Conservation (phyloP, 2,329 filamentous ascomycete genomes). For the Orbilia blumenaviensis region DNA sequence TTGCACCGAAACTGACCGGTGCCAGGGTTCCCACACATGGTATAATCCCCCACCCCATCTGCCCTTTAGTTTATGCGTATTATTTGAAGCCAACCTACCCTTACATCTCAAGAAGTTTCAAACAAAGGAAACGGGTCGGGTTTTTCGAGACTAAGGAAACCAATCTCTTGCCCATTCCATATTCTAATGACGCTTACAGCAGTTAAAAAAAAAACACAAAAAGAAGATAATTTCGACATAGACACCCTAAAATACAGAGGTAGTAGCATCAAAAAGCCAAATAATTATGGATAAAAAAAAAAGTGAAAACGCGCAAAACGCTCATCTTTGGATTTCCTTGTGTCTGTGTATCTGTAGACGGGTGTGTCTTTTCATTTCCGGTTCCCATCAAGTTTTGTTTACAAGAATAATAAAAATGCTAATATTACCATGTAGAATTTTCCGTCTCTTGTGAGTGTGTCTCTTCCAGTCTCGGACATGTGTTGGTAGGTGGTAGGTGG, state of each 20-base stretch:
- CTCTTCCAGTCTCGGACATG: not conserved
- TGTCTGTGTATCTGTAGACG: not conserved
- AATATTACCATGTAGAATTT: conserved; percentile 41
- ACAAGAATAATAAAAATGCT: conserved; percentile 49
- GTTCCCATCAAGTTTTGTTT: conserved; percentile 41
- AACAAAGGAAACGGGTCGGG: too few species aligned
- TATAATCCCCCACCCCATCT: too few species aligned
- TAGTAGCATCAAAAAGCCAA: not conserved
- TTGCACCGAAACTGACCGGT: too few species aligned
- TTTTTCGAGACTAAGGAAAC: too few species aligned
- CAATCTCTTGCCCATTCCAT: too few species aligned
- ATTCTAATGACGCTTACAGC: conserved; percentile 39
- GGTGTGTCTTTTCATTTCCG: not conserved
- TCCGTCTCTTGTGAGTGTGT: not conserved
- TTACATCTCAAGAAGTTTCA: not conserved
- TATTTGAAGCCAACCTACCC: not conserved
- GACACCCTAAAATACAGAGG: conserved; percentile 51
- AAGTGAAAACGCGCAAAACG: conserved; percentile 5
- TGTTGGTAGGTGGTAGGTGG: not conserved
- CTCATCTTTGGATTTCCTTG: conserved; percentile 27
- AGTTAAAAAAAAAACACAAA: not conserved
- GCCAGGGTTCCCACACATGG: too few species aligned
- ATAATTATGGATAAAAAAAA: conserved; percentile 14
- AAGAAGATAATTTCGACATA: conserved; percentile 2
- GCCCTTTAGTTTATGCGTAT: too few species aligned